Evolutionary conservation across 1,139 yeast genomes (phyloP).

Genomic region (Sugiyamaella neomexicana): DNA sequence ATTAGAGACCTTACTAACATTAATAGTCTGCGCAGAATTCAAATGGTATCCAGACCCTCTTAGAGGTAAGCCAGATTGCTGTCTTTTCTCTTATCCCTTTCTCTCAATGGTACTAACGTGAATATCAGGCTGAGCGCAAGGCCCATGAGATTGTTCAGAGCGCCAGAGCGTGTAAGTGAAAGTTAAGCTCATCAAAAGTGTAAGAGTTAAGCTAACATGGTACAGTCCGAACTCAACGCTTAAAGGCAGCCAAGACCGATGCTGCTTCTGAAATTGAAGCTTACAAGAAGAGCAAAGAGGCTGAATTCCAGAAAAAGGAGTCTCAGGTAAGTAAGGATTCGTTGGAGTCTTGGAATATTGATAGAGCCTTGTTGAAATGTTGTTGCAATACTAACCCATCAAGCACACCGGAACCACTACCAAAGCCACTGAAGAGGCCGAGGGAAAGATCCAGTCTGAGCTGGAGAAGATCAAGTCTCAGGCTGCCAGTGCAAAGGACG

Average conservation of each 20-base stretch:
- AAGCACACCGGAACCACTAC: constrained; percentile 65
- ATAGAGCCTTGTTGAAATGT: too few species aligned
- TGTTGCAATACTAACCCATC: not conserved
- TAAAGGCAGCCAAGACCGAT: constrained; percentile 92
- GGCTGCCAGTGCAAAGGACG: constrained; percentile 60
- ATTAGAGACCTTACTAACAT: not conserved
- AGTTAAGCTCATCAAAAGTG: not conserved
- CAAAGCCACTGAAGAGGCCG: constrained; percentile 71
- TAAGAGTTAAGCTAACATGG: not conserved
- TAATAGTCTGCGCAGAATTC: constrained; percentile 46
- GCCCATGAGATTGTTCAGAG: constrained; percentile 93
- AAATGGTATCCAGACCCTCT: constrained; percentile 46
- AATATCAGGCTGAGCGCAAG: constrained; percentile 75
- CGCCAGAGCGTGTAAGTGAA: constrained; percentile 67
- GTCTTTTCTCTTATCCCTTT: not conserved
- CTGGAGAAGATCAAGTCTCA: constrained; percentile 61
- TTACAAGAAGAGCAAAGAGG: constrained; percentile 82
- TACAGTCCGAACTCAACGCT: constrained; percentile 71
- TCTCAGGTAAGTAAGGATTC: constrained; percentile 29
- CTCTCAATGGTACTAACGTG: not conserved
- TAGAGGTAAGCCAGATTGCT: constrained; percentile 35
- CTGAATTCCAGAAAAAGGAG: constrained; percentile 73
- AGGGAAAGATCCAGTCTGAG: constrained; percentile 43
- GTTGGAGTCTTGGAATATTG: too few species aligned
- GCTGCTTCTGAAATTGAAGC: constrained; percentile 87